A percentile compares a stretch with the other conserved stretches of the same genome.
These are phyloP conservation scores for Schizosaccharomyces cryophilus DNA, from an alignment of 805 yeast species.

Conservation along the genomic window DNA sequence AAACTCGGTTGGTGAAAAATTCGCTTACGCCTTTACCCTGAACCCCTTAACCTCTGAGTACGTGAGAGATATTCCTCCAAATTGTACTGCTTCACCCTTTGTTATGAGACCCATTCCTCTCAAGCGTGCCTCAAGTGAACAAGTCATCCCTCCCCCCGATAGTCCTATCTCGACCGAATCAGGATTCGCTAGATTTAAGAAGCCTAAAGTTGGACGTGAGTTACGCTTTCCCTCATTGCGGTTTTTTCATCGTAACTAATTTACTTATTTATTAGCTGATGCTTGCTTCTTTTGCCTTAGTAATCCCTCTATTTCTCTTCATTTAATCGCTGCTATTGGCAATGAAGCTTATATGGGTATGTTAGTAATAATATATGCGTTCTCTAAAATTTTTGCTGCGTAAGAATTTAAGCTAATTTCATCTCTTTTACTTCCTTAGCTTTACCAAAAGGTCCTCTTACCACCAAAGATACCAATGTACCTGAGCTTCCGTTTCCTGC, in stretches of 20 bases:
- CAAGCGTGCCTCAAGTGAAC: neutral
- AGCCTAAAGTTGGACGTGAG: neutral
- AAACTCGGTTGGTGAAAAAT: slow-evolving; percentile 22
- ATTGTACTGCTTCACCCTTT: slow-evolving; percentile 16
- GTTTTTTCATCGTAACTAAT: neutral
- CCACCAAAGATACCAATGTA: slow-evolving; percentile 20
- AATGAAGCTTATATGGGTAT: slow-evolving; percentile 23
- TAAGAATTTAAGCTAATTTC: neutral
- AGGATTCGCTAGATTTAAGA: neutral
- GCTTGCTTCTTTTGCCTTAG: slow-evolving; percentile 63
- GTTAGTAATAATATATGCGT: neutral
- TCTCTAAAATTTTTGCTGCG: neutral
- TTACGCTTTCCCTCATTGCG: neutral
- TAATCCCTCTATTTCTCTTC: slow-evolving; percentile 51
- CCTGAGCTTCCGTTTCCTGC: slow-evolving; percentile 37
- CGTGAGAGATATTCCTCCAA: slow-evolving; percentile 6
- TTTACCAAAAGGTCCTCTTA: slow-evolving; percentile 66
- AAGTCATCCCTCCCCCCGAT: neutral
- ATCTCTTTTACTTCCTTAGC: slow-evolving; percentile 19
- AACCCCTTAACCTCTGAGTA: neutral
- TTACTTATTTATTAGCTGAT: slow-evolving; percentile 4
- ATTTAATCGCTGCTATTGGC: slow-evolving; percentile 60
- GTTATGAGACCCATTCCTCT: neutral
- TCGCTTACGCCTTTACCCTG: slow-evolving; percentile 54
- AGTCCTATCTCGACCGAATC: neutral